Evolutionary conservation across 805 yeast genomes (phyloP).

Genomic region (Metschnikowia borealis): DNA sequence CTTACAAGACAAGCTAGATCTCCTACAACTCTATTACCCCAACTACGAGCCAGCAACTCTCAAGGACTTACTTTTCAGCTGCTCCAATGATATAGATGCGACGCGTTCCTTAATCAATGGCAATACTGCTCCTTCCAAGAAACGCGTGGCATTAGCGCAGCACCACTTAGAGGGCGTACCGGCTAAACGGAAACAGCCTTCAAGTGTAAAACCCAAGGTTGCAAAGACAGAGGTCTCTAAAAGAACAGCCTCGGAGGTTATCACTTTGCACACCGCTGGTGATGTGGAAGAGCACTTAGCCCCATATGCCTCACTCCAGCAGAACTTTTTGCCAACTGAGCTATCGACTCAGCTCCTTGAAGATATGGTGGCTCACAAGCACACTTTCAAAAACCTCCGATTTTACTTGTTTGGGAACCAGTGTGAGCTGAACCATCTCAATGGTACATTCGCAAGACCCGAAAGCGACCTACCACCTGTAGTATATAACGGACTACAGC

Average conservation of each 20-base stretch:
- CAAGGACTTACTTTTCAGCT: slow-evolving; percentile 49
- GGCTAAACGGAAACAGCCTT: background rate
- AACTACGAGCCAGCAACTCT: slow-evolving; percentile 37
- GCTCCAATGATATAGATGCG: slow-evolving; percentile 48
- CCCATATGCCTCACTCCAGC: slow-evolving; percentile 49
- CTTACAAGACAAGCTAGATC: slow-evolving; percentile 28
- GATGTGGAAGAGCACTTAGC: slow-evolving; percentile 44
- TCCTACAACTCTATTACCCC: slow-evolving; percentile 40
- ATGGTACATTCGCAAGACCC: slow-evolving; percentile 23
- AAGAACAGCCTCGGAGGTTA: slow-evolving; percentile 16
- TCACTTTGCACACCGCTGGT: slow-evolving; percentile 46
- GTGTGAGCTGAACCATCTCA: slow-evolving; percentile 56
- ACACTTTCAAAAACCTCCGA: slow-evolving; percentile 37
- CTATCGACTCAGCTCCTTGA: slow-evolving; percentile 44
- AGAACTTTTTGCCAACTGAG: slow-evolving; percentile 48
- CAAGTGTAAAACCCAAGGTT: background rate
- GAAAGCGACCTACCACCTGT: slow-evolving; percentile 16
- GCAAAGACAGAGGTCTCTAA: background rate
- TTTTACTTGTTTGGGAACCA: slow-evolving; percentile 62
- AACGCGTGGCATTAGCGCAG: slow-evolving; percentile 14
- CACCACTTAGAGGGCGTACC: slow-evolving; percentile 6
- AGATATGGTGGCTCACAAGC: slow-evolving; percentile 39
- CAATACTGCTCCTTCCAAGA: slow-evolving; percentile 11
- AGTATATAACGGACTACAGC: slow-evolving; percentile 43
- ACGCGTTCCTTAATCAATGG: slow-evolving; percentile 42